Conservation (phyloP, 1,284 basidiomycete species). For the Melampsora americana region DNA sequence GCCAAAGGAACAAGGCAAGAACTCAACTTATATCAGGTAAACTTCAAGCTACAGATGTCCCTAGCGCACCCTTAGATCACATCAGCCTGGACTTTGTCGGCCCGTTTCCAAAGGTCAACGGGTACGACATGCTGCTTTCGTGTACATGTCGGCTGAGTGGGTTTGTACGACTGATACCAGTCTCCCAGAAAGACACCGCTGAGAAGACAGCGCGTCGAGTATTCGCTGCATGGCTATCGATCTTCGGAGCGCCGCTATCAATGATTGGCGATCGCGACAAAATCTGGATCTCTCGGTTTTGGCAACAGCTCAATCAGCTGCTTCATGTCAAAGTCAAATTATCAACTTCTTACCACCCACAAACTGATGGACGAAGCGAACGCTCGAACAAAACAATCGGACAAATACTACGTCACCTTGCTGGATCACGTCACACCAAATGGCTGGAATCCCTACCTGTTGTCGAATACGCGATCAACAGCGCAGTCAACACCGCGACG, state of each 20-base stretch:
- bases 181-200: background rate
- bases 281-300: constrained; percentile 50
- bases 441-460: constrained; percentile 44
- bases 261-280: constrained; percentile 50
- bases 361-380: constrained; percentile 13
- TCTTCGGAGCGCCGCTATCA: constrained; percentile 45
- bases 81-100: constrained; percentile 30
- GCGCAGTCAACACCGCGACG: constrained; percentile 45
- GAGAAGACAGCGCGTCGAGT: background rate
- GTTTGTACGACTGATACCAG: background rate
- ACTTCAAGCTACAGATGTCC: constrained; percentile 37
- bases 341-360: constrained; percentile 8
- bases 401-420: constrained; percentile 45
- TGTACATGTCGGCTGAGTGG: constrained; percentile 1
- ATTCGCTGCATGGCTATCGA: background rate
- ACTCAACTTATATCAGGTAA: constrained; percentile 21
- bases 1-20: constrained; percentile 42
- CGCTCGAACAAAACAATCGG: constrained; percentile 46
- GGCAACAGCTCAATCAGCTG: constrained; percentile 45
- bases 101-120: background rate
- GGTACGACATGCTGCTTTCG: background rate
- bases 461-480: constrained; percentile 47
- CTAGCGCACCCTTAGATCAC: constrained; percentile 16
- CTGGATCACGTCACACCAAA: constrained; percentile 48
- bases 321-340: background rate